Evolutionary conservation across 2,329 filamentous ascomycete genomes (phyloP).

Genomic region (Fusarium sp.): DNA sequence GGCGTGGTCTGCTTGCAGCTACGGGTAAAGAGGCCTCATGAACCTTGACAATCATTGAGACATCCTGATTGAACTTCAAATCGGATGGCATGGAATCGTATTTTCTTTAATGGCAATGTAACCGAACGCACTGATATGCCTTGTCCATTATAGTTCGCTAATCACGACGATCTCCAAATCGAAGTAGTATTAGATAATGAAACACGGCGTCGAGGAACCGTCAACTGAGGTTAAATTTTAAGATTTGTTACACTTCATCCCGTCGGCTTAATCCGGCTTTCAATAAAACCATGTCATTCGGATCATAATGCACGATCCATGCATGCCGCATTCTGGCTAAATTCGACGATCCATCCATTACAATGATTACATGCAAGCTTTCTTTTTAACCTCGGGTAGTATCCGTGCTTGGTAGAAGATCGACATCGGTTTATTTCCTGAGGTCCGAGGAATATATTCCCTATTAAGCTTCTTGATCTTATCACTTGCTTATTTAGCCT

Average conservation of each 20-base stretch:
- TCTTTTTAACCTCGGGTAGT: background rate
- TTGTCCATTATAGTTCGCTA: background rate
- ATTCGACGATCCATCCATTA: background rate
- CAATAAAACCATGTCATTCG: background rate
- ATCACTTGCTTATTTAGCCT: background rate
- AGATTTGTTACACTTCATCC: background rate
- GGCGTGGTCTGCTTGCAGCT: background rate
- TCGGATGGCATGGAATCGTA: rapidly evolving
- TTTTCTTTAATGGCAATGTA: no score
- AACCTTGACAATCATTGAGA: background rate
- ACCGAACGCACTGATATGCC: background rate
- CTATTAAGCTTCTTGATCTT: background rate
- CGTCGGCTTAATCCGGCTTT: background rate
- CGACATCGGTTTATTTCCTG: rapidly evolving
- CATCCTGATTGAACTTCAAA: background rate
- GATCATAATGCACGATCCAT: background rate
- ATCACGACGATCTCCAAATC: background rate
- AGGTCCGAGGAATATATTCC: background rate
- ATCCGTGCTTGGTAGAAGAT: background rate
- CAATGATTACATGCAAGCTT: no score
- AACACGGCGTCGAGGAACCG: background rate
- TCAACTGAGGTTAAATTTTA: background rate
- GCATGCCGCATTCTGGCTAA: background rate
- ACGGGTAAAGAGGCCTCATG: background rate
- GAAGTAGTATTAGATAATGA: background rate